Base-by-base conservation (phyloP, 2,329 filamentous ascomycete genomes). In the Trichoderma koningiopsis region DNA sequence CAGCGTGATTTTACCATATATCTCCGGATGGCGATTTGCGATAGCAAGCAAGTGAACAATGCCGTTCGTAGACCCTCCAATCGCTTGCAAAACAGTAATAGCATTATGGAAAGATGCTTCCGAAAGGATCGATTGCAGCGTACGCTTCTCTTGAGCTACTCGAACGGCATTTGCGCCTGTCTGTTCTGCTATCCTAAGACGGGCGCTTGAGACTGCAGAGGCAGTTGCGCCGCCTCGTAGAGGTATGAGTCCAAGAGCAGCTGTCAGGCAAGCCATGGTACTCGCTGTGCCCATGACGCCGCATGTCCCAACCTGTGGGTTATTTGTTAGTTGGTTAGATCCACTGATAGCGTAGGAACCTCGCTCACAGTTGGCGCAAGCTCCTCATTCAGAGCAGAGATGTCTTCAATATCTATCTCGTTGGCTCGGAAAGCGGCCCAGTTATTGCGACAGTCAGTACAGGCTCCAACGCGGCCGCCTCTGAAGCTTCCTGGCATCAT, bases 231-330 rank as follows among this genome's bases (percentile, higher is more conserved):
- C 93, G 6, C 89, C 88, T 53, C 56, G 22, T 8, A 94, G 90
- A 0, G 94, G 85, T 70, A 92, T 91, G 73, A 96, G 84, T n/a
- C 93, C 93, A 74, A 97, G 89, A 0, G 89, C 92, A 71, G 93
- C 92, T 27, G 94, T 91, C 19, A 93, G 87, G 6, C 92, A 94
- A 1, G 92, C 92, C 92, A 97, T 95, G 2, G 93, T 96, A 76
- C 93, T 95, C 7, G 93, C 93, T 0, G 93, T 97, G 72, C 93
- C 96, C 93, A 97, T 97, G 22, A 94, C 93, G 58, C 93, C 93
- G 72, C 93, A 97, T 0, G 92, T 94, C 35, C 93, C 93, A 1
- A 89, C 88, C 83, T 85, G 62, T 52, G 3, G 3, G 4, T 22
- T 4, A 14, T 11, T 14, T 60, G 22, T 55, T 10, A 68, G 56